These are phyloP conservation scores for Gossypium ekmanianum DNA, from an alignment of 345 rosid genomes.

Conservation along the genomic window DNA sequence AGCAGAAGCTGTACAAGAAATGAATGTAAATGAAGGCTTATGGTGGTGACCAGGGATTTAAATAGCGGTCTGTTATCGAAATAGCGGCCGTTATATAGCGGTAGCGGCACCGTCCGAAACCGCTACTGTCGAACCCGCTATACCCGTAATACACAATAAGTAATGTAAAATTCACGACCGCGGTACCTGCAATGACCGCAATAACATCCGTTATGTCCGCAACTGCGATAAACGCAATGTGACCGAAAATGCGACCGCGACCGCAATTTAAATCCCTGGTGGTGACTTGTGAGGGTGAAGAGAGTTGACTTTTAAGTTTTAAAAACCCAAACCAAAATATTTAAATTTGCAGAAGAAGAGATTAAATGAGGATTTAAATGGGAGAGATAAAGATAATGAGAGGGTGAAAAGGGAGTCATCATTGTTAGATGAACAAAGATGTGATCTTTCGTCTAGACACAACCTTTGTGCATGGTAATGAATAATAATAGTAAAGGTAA, in stretches of 20 bases:
- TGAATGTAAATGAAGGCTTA: conserved; percentile 12
- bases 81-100: too few relatives aligned
- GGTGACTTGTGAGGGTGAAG: not conserved
- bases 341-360: conserved; percentile 6
- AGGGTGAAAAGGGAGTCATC: conserved; percentile 26
- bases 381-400: conserved; percentile 13
- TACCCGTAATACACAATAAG: too few relatives aligned
- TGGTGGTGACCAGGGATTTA: not conserved
- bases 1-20: conserved; percentile 24
- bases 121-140: too few relatives aligned
- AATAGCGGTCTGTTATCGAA: too few relatives aligned
- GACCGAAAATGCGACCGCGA: too few relatives aligned
- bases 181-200: too few relatives aligned
- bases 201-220: too few relatives aligned
- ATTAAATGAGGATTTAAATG: conserved; percentile 11
- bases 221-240: too few relatives aligned
- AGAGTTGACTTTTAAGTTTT: not conserved
- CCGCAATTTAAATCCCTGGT: not conserved
- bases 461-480: conserved; percentile 39
- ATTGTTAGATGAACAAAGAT: conserved; percentile 15
- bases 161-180: too few relatives aligned
- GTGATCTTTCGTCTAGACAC: conserved; percentile 24
- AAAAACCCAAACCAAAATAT: not conserved
- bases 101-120: too few relatives aligned
- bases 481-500: conserved; percentile 30